Conservation (phyloP, 495 filamentous ascomycete genomes). For the Annulohypoxylon bovei region DNA sequence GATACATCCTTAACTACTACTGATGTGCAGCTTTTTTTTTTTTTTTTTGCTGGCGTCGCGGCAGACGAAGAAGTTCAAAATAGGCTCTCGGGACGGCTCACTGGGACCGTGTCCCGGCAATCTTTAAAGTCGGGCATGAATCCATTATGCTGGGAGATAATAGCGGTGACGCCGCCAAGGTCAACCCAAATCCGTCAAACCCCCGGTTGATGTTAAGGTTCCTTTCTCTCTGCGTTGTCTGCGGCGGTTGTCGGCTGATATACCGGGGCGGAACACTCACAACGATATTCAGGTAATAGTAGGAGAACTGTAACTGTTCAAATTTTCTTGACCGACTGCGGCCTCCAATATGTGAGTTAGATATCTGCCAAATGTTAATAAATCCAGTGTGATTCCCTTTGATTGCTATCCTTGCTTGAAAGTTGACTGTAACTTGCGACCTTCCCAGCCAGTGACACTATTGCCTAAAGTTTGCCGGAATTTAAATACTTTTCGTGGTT, state of each 20-base stretch:
- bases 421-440: background rate
- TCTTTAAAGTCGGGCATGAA: constrained; percentile 19
- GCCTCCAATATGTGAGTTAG: constrained; percentile 16
- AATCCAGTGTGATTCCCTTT: constrained; percentile 25
- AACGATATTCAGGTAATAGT: constrained; percentile 5
- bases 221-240: constrained; percentile 24
- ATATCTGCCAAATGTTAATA: constrained; percentile 21
- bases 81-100: constrained; percentile 39
- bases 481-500: background rate
- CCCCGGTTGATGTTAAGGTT: constrained; percentile 5
- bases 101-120: constrained; percentile 25
- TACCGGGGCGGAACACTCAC: background rate
- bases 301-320: constrained; percentile 15
- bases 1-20: background rate
- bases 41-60: constrained; percentile 2
- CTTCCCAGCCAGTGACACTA: background rate
- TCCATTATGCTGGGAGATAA: background rate
- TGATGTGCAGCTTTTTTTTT: background rate
- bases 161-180: constrained; percentile 32
- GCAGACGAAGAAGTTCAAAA: background rate
- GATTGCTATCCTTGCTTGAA: background rate
- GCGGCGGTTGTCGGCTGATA: constrained; percentile 35
- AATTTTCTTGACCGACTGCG: constrained; percentile 19
- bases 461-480: background rate
- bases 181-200: constrained; percentile 21